Conservation (phyloP, 805 yeast species). For the Ogataea polymorpha region DNA sequence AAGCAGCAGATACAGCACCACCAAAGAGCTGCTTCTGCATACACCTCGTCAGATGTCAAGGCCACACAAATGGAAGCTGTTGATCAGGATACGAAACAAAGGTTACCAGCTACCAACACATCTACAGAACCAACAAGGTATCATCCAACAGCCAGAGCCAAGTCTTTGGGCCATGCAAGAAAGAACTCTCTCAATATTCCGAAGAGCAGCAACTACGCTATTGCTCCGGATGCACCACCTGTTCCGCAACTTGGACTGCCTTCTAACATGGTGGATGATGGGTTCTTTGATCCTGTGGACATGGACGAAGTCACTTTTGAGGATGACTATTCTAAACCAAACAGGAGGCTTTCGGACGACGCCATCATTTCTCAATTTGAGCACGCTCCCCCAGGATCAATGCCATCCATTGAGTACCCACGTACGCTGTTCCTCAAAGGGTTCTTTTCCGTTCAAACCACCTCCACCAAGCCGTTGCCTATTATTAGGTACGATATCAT, state of each 20-base stretch:
- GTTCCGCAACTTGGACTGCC: constrained; percentile 36
- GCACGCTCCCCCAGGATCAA: constrained; percentile 66
- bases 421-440: constrained; percentile 89
- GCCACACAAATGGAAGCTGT: constrained; percentile 5
- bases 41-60: constrained; percentile 35
- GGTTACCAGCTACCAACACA: constrained; percentile 23
- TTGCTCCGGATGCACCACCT: constrained; percentile 38
- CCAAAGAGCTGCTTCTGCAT: constrained; percentile 39
- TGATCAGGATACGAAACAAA: constrained; percentile 12
- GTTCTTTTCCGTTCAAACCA: constrained; percentile 90
- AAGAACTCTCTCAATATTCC: constrained; percentile 50
- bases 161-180: constrained; percentile 78
- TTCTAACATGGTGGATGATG: constrained; percentile 43
- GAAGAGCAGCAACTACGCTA: constrained; percentile 16
- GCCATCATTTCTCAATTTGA: constrained; percentile 43
- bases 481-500: constrained; percentile 84
- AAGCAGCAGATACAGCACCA: constrained; percentile 30
- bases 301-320: constrained; percentile 35
- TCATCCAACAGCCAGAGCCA: constrained; percentile 87
- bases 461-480: constrained; percentile 88
- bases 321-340: constrained; percentile 24
- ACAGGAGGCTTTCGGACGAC: constrained; percentile 41
- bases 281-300: constrained; percentile 56
- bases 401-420: constrained; percentile 95
- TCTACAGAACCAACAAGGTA: constrained; percentile 33